Percentiles rank a stretch among this genome's conserved stretches.
These are phyloP conservation scores for Luzula sylvatica DNA, from an alignment of 176 grass and related monocot genomes.

Conservation along the genomic window DNA sequence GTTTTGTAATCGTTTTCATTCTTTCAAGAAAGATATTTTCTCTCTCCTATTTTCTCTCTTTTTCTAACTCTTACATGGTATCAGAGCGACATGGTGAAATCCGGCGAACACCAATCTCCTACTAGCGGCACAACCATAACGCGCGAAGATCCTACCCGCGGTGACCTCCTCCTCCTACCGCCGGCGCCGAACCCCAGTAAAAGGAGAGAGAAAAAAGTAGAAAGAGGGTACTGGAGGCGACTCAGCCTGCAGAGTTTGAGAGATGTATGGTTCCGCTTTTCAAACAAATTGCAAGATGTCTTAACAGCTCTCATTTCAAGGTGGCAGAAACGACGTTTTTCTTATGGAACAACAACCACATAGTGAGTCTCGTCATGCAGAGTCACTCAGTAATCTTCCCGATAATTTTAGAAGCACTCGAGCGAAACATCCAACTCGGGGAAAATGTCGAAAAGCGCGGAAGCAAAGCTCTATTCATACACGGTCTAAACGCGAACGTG, in stretches of 20 bases:
- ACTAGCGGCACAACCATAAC: too few species aligned
- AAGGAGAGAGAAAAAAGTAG: too few species aligned
- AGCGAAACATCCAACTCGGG: conserved; percentile 91
- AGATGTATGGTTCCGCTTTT: conserved; percentile 76
- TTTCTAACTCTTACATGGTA: too few species aligned
- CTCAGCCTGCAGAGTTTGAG: conserved; percentile 67
- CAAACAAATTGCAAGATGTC: conserved; percentile 80
- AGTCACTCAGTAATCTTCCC: conserved; percentile 76
- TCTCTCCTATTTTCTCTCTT: too few species aligned
- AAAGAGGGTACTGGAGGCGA: conserved; percentile 79
- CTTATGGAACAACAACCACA: conserved; percentile 94
- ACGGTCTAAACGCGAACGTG: conserved; percentile 78
- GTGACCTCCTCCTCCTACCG: too few species aligned
- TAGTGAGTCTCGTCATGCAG: conserved; percentile 84
- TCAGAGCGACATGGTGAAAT: too few species aligned
- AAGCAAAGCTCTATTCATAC: conserved; percentile 89
- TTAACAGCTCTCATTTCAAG: conserved; percentile 89
- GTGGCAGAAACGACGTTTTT: conserved; percentile 84
- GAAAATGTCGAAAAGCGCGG: conserved; percentile 74
- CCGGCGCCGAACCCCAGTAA: too few species aligned
- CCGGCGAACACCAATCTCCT: too few species aligned
- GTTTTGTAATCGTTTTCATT: too few species aligned
- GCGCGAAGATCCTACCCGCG: too few species aligned
- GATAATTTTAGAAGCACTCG: conserved; percentile 92
- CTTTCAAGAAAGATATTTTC: too few species aligned